A percentile compares a stretch with the other conserved stretches of the same genome.
Evolutionary conservation across 1,284 basidiomycete species (phyloP).

Genomic region (Sanghuangporus baumii): DNA sequence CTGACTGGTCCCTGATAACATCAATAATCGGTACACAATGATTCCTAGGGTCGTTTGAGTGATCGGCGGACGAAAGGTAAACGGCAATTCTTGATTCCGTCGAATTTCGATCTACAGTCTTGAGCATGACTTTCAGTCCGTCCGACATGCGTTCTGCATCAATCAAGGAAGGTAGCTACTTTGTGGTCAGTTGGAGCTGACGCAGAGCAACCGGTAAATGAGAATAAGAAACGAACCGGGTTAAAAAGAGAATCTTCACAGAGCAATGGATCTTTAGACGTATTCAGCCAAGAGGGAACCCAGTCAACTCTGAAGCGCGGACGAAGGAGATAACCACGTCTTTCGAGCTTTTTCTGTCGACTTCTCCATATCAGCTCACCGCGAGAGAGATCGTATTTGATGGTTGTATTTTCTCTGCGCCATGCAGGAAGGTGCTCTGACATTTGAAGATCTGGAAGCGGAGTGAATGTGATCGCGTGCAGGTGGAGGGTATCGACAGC

Average conservation of each 20-base stretch:
- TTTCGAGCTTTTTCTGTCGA: background rate
- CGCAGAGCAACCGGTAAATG: background rate
- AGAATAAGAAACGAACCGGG: background rate
- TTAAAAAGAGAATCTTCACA: slow-evolving; percentile 19
- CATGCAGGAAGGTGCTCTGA: background rate
- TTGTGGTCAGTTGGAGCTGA: no score
- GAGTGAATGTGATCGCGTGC: no score
- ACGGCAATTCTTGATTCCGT: slow-evolving; percentile 21
- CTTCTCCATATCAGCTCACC: slow-evolving; percentile 2
- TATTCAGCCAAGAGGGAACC: slow-evolving; percentile 22
- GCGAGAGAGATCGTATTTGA: background rate
- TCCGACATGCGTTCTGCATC: slow-evolving; percentile 27
- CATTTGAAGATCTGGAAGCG: background rate
- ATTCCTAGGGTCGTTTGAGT: background rate
- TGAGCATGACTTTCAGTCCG: slow-evolving; percentile 24
- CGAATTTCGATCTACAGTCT: slow-evolving; percentile 18
- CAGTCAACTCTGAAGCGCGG: slow-evolving; percentile 13
- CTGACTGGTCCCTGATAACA: background rate
- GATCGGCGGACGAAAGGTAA: slow-evolving; percentile 16
- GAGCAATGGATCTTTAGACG: slow-evolving; percentile 2
- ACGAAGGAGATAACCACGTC: slow-evolving; percentile 1
- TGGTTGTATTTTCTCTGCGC: background rate
- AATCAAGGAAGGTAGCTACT: slow-evolving; percentile 10
- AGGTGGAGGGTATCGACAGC: no score
- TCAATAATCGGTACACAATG: background rate